A percentile compares a stretch with the other conserved stretches of the same genome.
Conservation (phyloP, 225 moss, liverwort and hornwort genomes). For the Physcomitrium patens region DNA sequence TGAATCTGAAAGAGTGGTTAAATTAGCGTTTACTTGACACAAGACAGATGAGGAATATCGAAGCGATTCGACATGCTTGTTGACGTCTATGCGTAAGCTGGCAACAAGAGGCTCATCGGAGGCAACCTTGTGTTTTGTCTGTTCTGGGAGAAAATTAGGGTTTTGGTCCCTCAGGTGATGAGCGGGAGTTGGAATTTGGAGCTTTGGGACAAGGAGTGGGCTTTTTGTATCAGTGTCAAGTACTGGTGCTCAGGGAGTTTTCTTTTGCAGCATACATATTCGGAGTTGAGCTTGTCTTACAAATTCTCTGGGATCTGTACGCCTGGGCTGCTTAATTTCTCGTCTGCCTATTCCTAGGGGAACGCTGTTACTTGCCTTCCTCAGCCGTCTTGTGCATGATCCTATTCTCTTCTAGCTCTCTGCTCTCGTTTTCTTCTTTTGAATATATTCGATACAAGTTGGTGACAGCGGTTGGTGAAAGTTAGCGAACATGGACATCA, state of each 20-base stretch:
- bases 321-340: not conserved
- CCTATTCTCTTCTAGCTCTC: not conserved
- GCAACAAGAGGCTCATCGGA: not conserved
- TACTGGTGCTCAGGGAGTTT: not conserved
- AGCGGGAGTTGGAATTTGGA: not conserved
- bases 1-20: too few relatives aligned
- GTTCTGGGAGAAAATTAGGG: not conserved
- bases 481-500: conserved; percentile 71
- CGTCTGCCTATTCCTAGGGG: not conserved
- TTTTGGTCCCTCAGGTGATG: not conserved
- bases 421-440: not conserved
- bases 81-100: not conserved
- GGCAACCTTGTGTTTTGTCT: not conserved
- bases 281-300: too few relatives aligned
- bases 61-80: not conserved
- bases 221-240: not conserved
- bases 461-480: not conserved
- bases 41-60: too few relatives aligned
- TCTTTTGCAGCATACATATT: not conserved
- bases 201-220: not conserved
- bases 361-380: not conserved
- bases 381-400: not conserved
- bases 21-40: too few relatives aligned
- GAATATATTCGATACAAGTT: conserved; percentile 10
- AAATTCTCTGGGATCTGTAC: too few relatives aligned